These are phyloP conservation scores for Berberis vulgaris DNA, from an alignment of 164 flowering plant genomes.

Conservation along the genomic window DNA sequence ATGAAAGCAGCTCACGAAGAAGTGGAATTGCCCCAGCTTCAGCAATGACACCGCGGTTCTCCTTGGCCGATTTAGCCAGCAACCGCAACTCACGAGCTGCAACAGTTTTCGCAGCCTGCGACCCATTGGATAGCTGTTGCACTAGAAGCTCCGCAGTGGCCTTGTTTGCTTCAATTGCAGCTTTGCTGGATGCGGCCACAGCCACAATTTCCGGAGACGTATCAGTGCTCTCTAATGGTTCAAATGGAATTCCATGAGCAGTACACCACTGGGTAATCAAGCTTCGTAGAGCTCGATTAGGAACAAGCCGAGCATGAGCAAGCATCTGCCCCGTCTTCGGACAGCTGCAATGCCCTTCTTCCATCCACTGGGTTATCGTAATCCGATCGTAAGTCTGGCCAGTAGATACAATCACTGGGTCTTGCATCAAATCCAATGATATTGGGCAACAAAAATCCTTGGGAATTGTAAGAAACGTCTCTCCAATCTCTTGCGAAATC, in stretches of 20 bases:
- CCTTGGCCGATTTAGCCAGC: constrained; percentile 76
- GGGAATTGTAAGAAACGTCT: constrained; percentile 51
- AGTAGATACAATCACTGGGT: constrained; percentile 75
- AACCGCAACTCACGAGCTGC: constrained; percentile 81
- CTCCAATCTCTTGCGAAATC: constrained; percentile 52
- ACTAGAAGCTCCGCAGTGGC: constrained; percentile 71
- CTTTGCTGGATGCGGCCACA: constrained; percentile 38
- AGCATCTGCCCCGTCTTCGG: constrained; percentile 92
- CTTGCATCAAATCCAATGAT: constrained; percentile 81
- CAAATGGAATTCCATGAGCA: constrained; percentile 52
- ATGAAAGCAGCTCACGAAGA: constrained; percentile 45
- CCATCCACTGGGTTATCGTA: constrained; percentile 74
- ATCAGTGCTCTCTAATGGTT: constrained; percentile 42
- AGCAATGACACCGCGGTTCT: constrained; percentile 82
- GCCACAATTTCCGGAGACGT: constrained; percentile 31
- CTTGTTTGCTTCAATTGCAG: constrained; percentile 70
- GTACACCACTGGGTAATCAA: constrained; percentile 79
- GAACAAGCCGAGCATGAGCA: constrained; percentile 49
- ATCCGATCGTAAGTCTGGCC: constrained; percentile 92
- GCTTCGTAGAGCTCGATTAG: constrained; percentile 71
- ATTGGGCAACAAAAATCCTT: constrained; percentile 88
- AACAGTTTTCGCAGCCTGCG: constrained; percentile 42
- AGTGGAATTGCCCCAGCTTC: constrained; percentile 95
- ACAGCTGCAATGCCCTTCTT: constrained; percentile 78
- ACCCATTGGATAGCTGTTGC: constrained; percentile 47